Base-by-base conservation (phyloP, 495 filamentous ascomycete genomes). In the Pyronema domesticum region DNA sequence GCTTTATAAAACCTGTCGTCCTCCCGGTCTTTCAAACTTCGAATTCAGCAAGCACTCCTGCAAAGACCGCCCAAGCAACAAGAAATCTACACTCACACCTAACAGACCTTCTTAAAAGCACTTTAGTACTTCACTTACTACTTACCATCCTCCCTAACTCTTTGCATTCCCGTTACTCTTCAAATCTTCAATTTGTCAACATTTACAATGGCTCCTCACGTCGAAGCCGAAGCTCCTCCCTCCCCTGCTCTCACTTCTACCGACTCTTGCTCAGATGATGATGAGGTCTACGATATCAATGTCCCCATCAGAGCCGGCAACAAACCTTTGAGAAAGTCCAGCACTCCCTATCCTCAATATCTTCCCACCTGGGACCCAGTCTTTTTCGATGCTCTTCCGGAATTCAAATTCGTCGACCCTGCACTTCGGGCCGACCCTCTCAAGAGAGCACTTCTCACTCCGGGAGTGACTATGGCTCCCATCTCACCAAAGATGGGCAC, bases 401-500 rank as follows among this genome's bases (percentile, higher is more conserved):
- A 54, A 49, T 72, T 70, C 57, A 60, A 68, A 14, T 69, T 60
- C 43, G 34, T 57, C 23, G 70, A 72, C 53, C 68, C 67, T 36
- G 70, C 64, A 1, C 56, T 67, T 6, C 56, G 66, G 40, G 69
- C 68, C 19, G 63, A 71, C 60, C 65, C 61, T 17, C 53, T 42
- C 15, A 68, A 68, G 49, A 65, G 58, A 13, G 56, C 59, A 36
- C 67, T 71, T 33, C 57, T 71, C 18, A 53, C 53, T 3, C 42
- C 52, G 8, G 62, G 58, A 9, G 64, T 64, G 3, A 56, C 50
- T 23, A 44, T 64, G 18, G 56, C 54, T 19, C 50, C 65, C 19
- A 58, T 73, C 54, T 76, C 84, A 1, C 80, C 83, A 3, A 79
- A 76, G 48, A 86, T 82, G 58, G 86, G 86, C 42, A 78, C 81